Percentiles rank a stretch among this genome's conserved stretches.
Conservation (phyloP, 116 monocot genomes). For the Trichopus zeylanicus region DNA sequence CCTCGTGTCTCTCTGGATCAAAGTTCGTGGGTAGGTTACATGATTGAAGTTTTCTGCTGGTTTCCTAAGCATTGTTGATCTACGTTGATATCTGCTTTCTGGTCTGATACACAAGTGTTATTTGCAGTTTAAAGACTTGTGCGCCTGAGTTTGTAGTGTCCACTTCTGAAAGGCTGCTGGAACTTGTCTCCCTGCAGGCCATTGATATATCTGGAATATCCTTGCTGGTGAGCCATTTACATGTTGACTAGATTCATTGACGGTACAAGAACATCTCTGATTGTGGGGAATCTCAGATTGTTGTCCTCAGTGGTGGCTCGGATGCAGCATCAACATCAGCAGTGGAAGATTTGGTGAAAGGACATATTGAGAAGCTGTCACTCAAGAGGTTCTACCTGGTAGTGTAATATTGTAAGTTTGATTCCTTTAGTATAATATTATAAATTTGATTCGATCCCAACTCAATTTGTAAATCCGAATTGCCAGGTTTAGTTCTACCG, state of each 20-base stretch:
- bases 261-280: conserved; percentile 27
- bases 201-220: conserved; percentile 71
- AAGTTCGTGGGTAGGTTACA: conserved; percentile 57
- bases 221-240: conserved; percentile 53
- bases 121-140: conserved; percentile 67
- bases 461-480: too few species aligned
- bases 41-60: neutral
- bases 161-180: conserved; percentile 78
- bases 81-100: neutral
- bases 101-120: neutral
- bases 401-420: too few species aligned
- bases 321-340: conserved; percentile 7
- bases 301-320: conserved; percentile 31
- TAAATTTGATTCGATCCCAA: too few species aligned
- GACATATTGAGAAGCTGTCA: conserved; percentile 7
- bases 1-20: conserved; percentile 56
- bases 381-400: conserved; percentile 3
- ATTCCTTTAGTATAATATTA: too few species aligned
- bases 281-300: conserved; percentile 30
- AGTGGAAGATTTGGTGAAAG: conserved; percentile 28
- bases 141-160: conserved; percentile 88
- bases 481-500: too few species aligned
- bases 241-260: conserved; percentile 32
- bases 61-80: neutral
- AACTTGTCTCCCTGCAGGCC: conserved; percentile 55